Conservation (phyloP, 176 grass and related monocot species). For the Oryza brachyantha region DNA sequence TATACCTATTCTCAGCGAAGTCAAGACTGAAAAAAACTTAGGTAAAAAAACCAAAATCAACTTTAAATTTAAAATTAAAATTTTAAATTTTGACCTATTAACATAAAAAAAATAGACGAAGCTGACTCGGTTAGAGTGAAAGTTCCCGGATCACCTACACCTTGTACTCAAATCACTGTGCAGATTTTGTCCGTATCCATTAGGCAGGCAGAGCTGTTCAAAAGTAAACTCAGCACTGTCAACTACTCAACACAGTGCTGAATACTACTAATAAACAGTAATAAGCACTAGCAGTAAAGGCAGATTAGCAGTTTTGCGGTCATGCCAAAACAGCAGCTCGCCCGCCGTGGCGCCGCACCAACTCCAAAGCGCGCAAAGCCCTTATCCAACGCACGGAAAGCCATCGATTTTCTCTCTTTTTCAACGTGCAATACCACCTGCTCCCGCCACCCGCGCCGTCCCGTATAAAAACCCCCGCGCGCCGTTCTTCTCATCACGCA, state of each 20-base stretch:
- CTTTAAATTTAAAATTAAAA: too few species aligned
- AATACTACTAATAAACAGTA: not conserved
- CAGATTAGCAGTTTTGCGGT: not conserved
- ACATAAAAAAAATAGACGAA: too few species aligned
- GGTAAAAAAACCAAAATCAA: too few species aligned
- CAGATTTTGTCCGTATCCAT: not conserved
- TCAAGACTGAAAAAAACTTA: too few species aligned
- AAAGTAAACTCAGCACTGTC: too few species aligned
- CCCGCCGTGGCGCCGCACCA: not conserved
- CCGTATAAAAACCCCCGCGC: not conserved
- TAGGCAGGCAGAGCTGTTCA: too few species aligned
- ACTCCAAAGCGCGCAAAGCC: not conserved
- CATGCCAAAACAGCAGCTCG: not conserved
- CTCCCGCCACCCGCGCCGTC: not conserved
- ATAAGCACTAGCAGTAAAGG: not conserved
- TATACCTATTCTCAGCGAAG: too few species aligned
- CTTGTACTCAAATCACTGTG: not conserved
- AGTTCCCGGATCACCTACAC: not conserved
- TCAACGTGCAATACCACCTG: not conserved
- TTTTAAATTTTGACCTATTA: too few species aligned
- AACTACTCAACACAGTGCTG: too few species aligned
- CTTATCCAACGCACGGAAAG: not conserved
- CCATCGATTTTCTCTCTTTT: not conserved
- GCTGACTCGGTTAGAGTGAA: not conserved
- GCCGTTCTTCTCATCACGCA: not conserved